A percentile compares a stretch with the other conserved stretches of the same genome.
phyloP scores from a whole-genome alignment of 1,139 yeast genomes.

The Nakaseomyces nivariensis region DNA sequence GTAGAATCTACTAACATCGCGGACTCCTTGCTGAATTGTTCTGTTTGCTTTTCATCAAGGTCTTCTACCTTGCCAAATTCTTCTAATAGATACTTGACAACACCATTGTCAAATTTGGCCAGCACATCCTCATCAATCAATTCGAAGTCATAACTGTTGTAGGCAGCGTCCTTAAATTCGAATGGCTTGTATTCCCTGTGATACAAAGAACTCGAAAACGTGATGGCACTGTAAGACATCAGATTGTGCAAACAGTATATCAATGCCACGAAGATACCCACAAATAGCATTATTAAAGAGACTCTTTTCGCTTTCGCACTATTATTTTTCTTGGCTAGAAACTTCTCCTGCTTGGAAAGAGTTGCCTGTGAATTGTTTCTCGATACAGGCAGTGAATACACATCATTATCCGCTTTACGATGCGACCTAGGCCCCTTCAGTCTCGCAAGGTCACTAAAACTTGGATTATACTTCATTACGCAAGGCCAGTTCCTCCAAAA shows the following conservation, averaged over 20 bases:
- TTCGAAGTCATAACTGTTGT: slow-evolving; percentile 29
- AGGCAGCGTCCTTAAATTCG: slow-evolving; percentile 26
- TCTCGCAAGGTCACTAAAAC: not conserved
- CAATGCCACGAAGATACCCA: not conserved
- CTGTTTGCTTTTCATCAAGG: slow-evolving; percentile 18
- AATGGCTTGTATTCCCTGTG: slow-evolving; percentile 9
- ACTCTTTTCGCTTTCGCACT: not conserved
- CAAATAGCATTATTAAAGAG: not conserved
- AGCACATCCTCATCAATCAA: slow-evolving; percentile 26
- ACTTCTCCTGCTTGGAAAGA: not conserved
- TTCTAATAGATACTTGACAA: slow-evolving; percentile 28
- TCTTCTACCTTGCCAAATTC: slow-evolving; percentile 24
- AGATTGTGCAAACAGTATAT: not conserved
- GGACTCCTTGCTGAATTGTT: slow-evolving; percentile 19
- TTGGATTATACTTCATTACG: not conserved
- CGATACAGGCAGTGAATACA: not conserved
- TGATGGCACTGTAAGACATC: not conserved
- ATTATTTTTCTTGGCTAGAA: not conserved
- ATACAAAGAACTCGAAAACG: not conserved
- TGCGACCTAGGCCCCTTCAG: not conserved
- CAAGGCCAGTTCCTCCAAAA: no score
- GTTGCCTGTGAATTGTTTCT: not conserved
- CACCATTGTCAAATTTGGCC: slow-evolving; percentile 32
- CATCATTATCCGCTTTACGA: not conserved
- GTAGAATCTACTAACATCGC: slow-evolving; percentile 27